Conservation (phyloP, 208 protist species). For the Dictyostelium gargantuum region DNA sequence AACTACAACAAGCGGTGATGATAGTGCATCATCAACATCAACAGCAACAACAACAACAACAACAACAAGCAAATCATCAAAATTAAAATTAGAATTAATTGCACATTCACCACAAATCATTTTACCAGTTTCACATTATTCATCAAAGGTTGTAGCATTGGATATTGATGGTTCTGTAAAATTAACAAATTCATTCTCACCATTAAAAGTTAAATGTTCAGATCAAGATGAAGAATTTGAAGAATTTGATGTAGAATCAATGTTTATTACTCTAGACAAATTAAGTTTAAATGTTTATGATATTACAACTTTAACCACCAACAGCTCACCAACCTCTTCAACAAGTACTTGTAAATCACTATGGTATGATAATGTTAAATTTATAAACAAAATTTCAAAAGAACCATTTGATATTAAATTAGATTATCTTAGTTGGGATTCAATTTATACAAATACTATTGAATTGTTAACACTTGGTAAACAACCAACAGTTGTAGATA, state of each 20-base stretch:
- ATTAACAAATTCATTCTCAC: not conserved
- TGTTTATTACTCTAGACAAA: not conserved
- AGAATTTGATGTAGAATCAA: not conserved
- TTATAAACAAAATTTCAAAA: not conserved
- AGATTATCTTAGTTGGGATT: conserved; percentile 7
- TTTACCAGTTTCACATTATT: conserved; percentile 6
- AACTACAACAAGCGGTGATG: too few relatives aligned
- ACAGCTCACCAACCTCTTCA: too few relatives aligned
- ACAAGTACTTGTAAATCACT: too few relatives aligned
- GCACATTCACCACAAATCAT: not conserved
- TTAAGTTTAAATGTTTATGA: not conserved
- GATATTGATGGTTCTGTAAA: not conserved
- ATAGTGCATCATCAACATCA: not conserved
- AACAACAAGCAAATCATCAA: not conserved
- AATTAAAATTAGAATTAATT: not conserved
- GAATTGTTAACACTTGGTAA: not conserved
- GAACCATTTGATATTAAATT: not conserved
- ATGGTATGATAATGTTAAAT: not conserved
- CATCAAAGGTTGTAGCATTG: not conserved
- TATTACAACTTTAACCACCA: not conserved
- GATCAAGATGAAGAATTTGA: too few relatives aligned
- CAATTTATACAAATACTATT: not conserved
- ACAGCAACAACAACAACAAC: not conserved
- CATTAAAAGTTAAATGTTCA: not conserved
- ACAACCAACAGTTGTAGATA: not conserved